Evolutionary conservation across 345 rosid genomes (phyloP).

Genomic region (Reutealis trisperma): DNA sequence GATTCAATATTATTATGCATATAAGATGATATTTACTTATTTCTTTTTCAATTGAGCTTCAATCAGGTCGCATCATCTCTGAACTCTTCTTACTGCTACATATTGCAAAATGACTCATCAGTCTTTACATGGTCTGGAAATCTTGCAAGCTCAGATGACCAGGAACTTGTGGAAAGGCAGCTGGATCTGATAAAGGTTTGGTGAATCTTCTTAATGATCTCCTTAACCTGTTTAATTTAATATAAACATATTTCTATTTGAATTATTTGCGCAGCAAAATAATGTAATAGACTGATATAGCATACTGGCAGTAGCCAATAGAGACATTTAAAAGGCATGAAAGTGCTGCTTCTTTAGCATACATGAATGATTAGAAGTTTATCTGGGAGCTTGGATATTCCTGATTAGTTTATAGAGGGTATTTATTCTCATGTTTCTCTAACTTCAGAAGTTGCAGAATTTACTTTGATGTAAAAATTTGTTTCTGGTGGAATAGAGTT

Average conservation of each 20-base stretch:
- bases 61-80: conserved; percentile 80
- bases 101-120: conserved; percentile 72
- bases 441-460: background rate
- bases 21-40: conserved; percentile 9
- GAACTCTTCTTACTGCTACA: conserved; percentile 91
- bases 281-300: background rate
- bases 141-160: conserved; percentile 70
- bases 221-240: conserved; percentile 9
- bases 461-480: background rate
- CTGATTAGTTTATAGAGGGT: background rate
- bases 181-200: conserved; percentile 95
- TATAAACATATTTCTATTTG: background rate
- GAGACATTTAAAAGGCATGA: background rate
- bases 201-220: conserved; percentile 17
- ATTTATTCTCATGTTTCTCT: too few relatives aligned
- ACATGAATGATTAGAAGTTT: background rate
- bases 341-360: background rate
- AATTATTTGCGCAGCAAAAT: background rate
- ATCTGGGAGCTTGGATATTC: background rate
- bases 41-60: conserved; percentile 12
- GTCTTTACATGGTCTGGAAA: conserved; percentile 94
- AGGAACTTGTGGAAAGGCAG: conserved; percentile 88
- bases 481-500: background rate
- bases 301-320: background rate
- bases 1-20: background rate